phyloP scores from a whole-genome alignment of 805 yeast genomes.

The Maudiozyma serrabonitensis region DNA sequence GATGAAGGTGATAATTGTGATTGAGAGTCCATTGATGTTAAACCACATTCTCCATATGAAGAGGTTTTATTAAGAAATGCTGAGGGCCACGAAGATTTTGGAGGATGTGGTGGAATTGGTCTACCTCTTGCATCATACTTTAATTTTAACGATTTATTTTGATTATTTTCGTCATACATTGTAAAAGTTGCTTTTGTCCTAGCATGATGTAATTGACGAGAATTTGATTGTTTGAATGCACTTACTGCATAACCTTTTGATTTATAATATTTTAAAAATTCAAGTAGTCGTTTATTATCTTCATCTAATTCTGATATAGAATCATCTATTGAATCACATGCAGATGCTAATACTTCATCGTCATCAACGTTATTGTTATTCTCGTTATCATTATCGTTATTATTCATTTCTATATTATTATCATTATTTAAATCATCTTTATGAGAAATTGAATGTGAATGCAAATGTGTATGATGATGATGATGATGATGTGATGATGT shows the following conservation, averaged over 20 bases:
- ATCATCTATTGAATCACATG: not conserved
- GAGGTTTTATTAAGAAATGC: constrained; percentile 29
- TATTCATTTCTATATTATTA: not conserved
- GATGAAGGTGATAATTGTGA: not conserved
- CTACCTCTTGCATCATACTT: constrained; percentile 33
- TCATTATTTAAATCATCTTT: too few species aligned
- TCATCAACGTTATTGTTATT: too few species aligned
- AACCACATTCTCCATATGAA: too few species aligned
- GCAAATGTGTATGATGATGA: constrained; percentile 5
- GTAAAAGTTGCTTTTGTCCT: constrained; percentile 21
- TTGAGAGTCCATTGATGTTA: not conserved
- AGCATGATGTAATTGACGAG: not conserved
- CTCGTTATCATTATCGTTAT: not conserved
- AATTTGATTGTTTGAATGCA: constrained; percentile 17
- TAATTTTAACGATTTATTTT: constrained; percentile 5
- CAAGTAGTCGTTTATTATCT: constrained; percentile 39
- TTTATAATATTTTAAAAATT: constrained; percentile 35
- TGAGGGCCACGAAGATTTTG: constrained; percentile 37
- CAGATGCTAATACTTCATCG: not conserved
- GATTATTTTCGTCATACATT: constrained; percentile 5
- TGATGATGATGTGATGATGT: constrained; percentile 8
- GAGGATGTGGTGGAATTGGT: constrained; percentile 45
- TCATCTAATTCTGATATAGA: constrained; percentile 12
- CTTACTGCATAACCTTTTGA: constrained; percentile 16
- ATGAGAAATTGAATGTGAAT: not conserved